Evolutionary conservation across 768 basidiomycete genomes (phyloP).

Genomic region (Suillus sp.): DNA sequence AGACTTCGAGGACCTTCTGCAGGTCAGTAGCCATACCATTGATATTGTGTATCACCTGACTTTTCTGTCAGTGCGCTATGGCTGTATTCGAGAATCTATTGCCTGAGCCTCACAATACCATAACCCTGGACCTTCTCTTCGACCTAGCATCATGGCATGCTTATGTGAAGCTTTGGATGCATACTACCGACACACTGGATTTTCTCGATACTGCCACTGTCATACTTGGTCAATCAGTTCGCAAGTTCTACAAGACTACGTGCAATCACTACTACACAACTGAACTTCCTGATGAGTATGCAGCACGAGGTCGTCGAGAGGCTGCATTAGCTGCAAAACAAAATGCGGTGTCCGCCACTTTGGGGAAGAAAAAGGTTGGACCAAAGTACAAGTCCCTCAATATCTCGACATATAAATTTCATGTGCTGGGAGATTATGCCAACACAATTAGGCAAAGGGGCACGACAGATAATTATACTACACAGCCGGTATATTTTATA

Average conservation of each 20-base stretch:
- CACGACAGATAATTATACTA: slow-evolving; percentile 39
- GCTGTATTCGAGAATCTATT: slow-evolving; percentile 42
- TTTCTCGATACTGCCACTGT: slow-evolving; percentile 25
- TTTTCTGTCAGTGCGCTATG: slow-evolving; percentile 32
- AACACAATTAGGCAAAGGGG: slow-evolving; percentile 24
- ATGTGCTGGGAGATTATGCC: slow-evolving; percentile 18
- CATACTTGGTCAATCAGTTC: slow-evolving; percentile 25
- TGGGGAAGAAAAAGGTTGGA: not conserved
- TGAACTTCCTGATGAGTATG: slow-evolving; percentile 33
- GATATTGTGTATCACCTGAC: not conserved
- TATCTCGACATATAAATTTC: slow-evolving; percentile 17
- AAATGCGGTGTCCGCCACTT: not conserved
- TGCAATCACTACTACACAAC: slow-evolving; percentile 31
- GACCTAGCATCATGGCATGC: slow-evolving; percentile 37
- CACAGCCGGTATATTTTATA: slow-evolving; percentile 26
- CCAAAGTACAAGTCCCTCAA: slow-evolving; percentile 15
- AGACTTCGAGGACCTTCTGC: slow-evolving; percentile 42
- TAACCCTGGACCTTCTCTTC: slow-evolving; percentile 30
- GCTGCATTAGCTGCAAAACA: slow-evolving; percentile 9
- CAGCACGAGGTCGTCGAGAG: slow-evolving; percentile 22
- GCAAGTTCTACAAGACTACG: slow-evolving; percentile 24
- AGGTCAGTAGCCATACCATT: slow-evolving; percentile 19
- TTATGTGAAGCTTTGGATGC: slow-evolving; percentile 37
- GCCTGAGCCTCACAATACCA: slow-evolving; percentile 24
- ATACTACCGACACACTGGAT: slow-evolving; percentile 26